These are phyloP conservation scores for Abrus precatorius DNA, from an alignment of 306 rosid genomes.

Conservation along the genomic window DNA sequence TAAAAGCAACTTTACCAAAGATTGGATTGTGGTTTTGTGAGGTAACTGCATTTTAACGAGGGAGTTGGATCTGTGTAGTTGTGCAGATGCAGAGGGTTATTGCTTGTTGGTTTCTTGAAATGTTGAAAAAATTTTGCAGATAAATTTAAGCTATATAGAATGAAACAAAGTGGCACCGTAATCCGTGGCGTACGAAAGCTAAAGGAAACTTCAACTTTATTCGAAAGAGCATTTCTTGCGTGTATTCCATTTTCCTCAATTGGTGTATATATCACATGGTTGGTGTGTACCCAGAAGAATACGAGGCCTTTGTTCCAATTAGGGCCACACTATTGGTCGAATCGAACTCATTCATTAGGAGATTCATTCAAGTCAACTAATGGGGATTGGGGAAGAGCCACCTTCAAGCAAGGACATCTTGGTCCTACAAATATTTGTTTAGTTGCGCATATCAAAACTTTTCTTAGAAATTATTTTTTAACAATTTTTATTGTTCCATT, in stretches of 20 bases:
- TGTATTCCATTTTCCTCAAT: not conserved
- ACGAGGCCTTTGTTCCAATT: not conserved
- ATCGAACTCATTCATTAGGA: too few species aligned
- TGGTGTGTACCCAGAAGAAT: constrained; percentile 1
- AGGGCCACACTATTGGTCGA: too few species aligned
- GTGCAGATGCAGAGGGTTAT: not conserved
- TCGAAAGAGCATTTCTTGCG: not conserved
- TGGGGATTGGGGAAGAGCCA: too few species aligned
- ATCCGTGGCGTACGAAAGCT: constrained; percentile 34
- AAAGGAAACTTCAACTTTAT: not conserved
- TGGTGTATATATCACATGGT: not conserved
- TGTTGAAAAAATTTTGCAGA: not conserved
- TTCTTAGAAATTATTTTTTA: too few species aligned
- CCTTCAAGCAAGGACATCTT: too few species aligned
- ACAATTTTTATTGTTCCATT: too few species aligned
- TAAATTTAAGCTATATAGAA: not conserved
- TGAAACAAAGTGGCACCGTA: constrained; percentile 1
- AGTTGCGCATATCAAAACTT: too few species aligned
- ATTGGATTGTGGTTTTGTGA: constrained; percentile 49
- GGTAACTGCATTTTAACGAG: constrained; percentile 54
- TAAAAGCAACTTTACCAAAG: constrained; percentile 46
- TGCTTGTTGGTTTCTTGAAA: not conserved
- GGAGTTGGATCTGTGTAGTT: not conserved
- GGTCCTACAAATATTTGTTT: too few species aligned
- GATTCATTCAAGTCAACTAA: too few species aligned